Evolutionary conservation across 768 basidiomycete genomes (phyloP).

Genomic region (Lactarius hatsudake): DNA sequence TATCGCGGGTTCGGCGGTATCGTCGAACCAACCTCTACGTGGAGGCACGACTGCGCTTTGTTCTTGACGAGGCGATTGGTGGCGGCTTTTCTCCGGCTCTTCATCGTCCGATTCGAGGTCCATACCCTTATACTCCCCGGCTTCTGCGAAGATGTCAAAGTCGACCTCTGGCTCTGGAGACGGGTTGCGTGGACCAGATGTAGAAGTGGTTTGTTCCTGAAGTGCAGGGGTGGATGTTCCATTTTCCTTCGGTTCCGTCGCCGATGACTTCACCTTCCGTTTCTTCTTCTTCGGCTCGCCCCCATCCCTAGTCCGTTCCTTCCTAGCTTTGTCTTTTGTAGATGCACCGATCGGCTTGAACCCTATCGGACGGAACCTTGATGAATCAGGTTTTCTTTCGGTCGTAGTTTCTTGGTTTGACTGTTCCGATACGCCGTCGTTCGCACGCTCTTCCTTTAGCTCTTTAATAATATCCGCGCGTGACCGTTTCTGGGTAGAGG

Average conservation of each 20-base stretch:
- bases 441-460: constrained; percentile 60
- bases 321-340: constrained; percentile 41
- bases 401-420: constrained; percentile 34
- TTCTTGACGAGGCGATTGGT: not conserved
- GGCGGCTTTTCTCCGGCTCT: not conserved
- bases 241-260: constrained; percentile 16
- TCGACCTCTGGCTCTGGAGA: constrained; percentile 43
- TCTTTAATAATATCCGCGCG: constrained; percentile 73
- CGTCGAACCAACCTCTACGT: constrained; percentile 23
- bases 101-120: constrained; percentile 46
- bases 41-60: not conserved
- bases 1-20: constrained; percentile 1
- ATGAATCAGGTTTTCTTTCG: constrained; percentile 35
- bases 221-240: constrained; percentile 15
- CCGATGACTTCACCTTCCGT: constrained; percentile 40
- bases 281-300: constrained; percentile 60
- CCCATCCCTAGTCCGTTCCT: constrained; percentile 48
- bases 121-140: constrained; percentile 77
- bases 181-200: constrained; percentile 26
- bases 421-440: constrained; percentile 21
- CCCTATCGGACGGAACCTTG: constrained; percentile 53
- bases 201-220: constrained; percentile 1
- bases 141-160: constrained; percentile 85
- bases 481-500: constrained; percentile 61
- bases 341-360: constrained; percentile 58